A percentile compares a stretch with the other conserved stretches of the same genome.
These are phyloP conservation scores for Colletotrichum horii DNA, from an alignment of 2,329 filamentous ascomycete genomes.

Conservation along the genomic window DNA sequence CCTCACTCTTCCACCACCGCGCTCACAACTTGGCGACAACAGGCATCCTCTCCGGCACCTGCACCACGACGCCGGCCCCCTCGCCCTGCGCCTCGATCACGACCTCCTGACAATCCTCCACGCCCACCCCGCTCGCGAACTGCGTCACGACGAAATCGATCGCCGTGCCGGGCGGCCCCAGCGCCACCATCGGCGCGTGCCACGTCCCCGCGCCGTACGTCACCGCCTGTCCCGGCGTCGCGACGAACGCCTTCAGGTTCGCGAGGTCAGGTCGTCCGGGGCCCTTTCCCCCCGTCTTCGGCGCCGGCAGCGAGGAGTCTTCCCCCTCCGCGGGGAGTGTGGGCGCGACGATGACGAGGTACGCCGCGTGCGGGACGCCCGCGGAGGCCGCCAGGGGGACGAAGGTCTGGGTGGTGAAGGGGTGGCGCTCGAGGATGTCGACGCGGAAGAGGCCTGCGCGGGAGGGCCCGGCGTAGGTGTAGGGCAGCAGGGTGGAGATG, in stretches of 20 bases:
- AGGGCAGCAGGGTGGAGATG: slow-evolving; percentile 20
- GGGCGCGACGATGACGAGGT: slow-evolving; percentile 89
- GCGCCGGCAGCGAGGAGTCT: slow-evolving; percentile 41
- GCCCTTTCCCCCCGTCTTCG: slow-evolving; percentile 34
- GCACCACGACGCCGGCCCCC: slow-evolving; percentile 46
- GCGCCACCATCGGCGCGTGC: slow-evolving; percentile 94
- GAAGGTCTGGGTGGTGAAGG: slow-evolving; percentile 94
- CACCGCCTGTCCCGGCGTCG: slow-evolving; percentile 79
- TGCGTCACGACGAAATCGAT: slow-evolving; percentile 91
- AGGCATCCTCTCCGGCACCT: slow-evolving; percentile 28
- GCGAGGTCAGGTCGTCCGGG: slow-evolving; percentile 74
- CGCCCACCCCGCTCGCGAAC: slow-evolving; percentile 80
- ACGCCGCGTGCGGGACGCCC: slow-evolving; percentile 48
- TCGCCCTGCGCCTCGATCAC: slow-evolving; percentile 38
- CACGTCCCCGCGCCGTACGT: slow-evolving; percentile 93
- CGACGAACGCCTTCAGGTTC: slow-evolving; percentile 78
- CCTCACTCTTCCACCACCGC: not conserved
- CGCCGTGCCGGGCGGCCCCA: slow-evolving; percentile 63
- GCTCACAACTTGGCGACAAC: slow-evolving; percentile 14
- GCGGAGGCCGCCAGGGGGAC: slow-evolving; percentile 66
- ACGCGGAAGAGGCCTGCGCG: slow-evolving; percentile 60
- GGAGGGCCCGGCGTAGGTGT: slow-evolving; percentile 9
- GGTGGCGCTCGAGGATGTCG: slow-evolving; percentile 84
- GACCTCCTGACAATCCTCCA: slow-evolving; percentile 90
- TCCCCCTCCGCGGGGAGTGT: slow-evolving; percentile 48